Conservation (phyloP, 1,284 basidiomycete genomes). For the Apiotrichum sp. region DNA sequence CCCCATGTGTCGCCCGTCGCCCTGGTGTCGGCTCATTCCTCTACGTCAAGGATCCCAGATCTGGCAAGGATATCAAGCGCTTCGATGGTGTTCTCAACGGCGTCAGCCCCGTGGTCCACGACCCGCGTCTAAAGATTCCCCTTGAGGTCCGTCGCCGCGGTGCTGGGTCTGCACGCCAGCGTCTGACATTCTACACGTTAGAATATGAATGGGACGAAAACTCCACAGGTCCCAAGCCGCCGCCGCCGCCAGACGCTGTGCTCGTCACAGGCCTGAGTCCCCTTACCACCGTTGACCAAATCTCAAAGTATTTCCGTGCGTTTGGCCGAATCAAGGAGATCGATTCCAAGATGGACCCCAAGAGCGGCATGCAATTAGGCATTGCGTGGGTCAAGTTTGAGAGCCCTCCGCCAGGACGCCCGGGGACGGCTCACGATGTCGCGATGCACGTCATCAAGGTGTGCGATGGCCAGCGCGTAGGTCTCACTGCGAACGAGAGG, state of each 20-base stretch:
- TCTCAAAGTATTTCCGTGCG: conserved; percentile 62
- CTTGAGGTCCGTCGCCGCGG: conserved; percentile 21
- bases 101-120: conserved; percentile 21
- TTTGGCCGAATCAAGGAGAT: conserved; percentile 66
- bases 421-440: conserved; percentile 39
- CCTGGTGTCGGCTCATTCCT: conserved; percentile 30
- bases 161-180: conserved; percentile 28
- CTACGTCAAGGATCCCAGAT: conserved; percentile 16
- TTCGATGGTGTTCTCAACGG: conserved; percentile 34
- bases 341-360: conserved; percentile 72
- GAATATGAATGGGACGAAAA: conserved; percentile 61
- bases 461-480: conserved; percentile 47
- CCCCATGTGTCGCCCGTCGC: conserved; percentile 23
- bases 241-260: conserved; percentile 57
- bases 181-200: conserved; percentile 22
- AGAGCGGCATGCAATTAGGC: conserved; percentile 74
- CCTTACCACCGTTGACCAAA: conserved; percentile 60
- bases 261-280: conserved; percentile 68
- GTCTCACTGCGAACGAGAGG: conserved; percentile 30
- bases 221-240: conserved; percentile 68
- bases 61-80: conserved; percentile 25
- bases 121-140: conserved; percentile 30
- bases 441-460: conserved; percentile 40
- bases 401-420: conserved; percentile 24
- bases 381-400: conserved; percentile 70